phyloP scores from a whole-genome alignment of 768 basidiomycete species.

The Glaciozyma martinii region DNA sequence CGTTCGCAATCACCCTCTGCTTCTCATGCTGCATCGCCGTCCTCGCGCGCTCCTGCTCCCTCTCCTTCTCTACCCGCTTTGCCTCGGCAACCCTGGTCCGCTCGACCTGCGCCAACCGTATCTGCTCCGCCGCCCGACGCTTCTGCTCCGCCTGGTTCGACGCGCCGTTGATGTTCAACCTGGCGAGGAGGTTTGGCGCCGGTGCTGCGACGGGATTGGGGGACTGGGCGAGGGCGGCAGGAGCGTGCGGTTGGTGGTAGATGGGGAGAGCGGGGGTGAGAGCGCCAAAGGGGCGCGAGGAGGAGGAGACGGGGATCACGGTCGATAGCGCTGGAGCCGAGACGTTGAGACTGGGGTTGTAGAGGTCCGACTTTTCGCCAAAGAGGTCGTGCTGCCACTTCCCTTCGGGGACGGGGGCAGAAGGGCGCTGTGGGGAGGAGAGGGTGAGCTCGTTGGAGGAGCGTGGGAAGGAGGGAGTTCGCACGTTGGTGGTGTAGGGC shows the following conservation, averaged over 20 bases:
- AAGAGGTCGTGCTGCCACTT: conserved; percentile 34
- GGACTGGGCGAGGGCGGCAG: neutral
- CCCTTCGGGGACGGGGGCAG: neutral
- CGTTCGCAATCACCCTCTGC: conserved; percentile 1
- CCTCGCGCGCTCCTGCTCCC: no score
- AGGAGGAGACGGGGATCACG: neutral
- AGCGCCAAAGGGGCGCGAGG: conserved; percentile 15
- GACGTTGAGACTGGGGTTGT: conserved; percentile 23
- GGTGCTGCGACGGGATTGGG: neutral
- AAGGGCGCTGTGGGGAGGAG: neutral
- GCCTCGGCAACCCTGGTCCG: neutral
- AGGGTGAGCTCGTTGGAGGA: neutral
- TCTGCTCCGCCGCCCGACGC: conserved; percentile 4
- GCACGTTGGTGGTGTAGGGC: neutral
- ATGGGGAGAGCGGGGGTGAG: conserved; percentile 16
- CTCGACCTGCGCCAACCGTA: neutral
- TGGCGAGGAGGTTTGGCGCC: neutral
- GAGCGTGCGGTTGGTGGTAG: neutral
- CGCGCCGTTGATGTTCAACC: conserved; percentile 13
- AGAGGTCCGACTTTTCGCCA: conserved; percentile 14
- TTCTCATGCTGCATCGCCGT: no score
- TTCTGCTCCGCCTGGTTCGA: neutral
- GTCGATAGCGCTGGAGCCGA: neutral
- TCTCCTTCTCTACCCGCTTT: neutral
- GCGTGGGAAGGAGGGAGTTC: neutral